Evolutionary conservation across 345 rosid genomes (phyloP).

Genomic region (Acer saccharum): DNA sequence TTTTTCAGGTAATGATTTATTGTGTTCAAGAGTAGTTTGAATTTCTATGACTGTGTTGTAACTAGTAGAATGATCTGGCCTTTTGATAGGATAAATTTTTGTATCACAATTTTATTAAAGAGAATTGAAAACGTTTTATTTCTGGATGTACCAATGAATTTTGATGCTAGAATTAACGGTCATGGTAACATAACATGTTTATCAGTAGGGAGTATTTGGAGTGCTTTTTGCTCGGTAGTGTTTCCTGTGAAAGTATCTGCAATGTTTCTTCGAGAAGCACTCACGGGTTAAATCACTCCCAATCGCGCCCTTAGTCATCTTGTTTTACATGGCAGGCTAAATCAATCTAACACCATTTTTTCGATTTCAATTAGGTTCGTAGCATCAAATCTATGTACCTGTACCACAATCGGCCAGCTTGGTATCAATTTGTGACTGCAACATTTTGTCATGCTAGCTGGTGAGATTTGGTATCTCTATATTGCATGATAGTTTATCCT

Average conservation of each 20-base stretch:
- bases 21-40: not conserved
- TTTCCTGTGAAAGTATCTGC: not conserved
- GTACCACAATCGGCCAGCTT: conserved; percentile 76
- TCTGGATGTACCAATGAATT: not conserved
- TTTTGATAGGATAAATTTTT: not conserved
- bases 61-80: not conserved
- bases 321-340: not conserved
- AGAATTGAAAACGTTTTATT: too few species aligned
- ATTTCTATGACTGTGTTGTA: not conserved
- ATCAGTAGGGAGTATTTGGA: too few species aligned
- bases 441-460: conserved; percentile 94
- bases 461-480: conserved; percentile 43
- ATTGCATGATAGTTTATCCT: not conserved
- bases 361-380: conserved; percentile 42
- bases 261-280: not conserved
- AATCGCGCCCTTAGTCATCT: not conserved
- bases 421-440: conserved; percentile 93
- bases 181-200: not conserved
- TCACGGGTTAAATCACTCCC: not conserved
- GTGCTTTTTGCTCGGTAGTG: too few species aligned
- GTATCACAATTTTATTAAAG: not conserved
- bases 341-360: not conserved
- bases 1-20: conserved; percentile 58
- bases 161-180: not conserved
- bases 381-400: conserved; percentile 66